Conservation (phyloP, 306 rosid genomes). For the Nissolia schottii region DNA sequence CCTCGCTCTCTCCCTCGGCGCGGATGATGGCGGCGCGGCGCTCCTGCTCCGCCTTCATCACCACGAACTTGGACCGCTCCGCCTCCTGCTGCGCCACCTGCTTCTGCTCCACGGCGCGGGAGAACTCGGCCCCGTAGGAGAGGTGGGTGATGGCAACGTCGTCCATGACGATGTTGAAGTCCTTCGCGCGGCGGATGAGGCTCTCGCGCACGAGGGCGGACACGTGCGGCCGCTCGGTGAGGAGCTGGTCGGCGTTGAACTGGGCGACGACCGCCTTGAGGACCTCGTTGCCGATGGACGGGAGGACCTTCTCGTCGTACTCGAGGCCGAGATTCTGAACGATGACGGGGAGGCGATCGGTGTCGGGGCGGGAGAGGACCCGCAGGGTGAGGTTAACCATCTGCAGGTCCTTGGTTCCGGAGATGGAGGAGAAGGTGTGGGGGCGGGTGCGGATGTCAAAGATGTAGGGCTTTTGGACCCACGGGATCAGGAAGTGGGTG, state of each 20-base stretch:
- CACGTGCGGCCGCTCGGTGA: conserved; percentile 80
- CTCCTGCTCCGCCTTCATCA: conserved; percentile 95
- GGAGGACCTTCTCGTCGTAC: conserved; percentile 94
- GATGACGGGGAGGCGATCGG: conserved; percentile 54
- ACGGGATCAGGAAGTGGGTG: conserved; percentile 83
- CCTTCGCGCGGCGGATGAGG: conserved; percentile 63
- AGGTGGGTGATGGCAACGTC: conserved; percentile 90
- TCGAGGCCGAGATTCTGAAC: conserved; percentile 87
- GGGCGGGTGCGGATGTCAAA: conserved; percentile 89
- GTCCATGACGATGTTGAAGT: conserved; percentile 77
- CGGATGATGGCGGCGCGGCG: conserved; percentile 82
- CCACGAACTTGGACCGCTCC: conserved; percentile 84
- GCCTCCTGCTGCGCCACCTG: conserved; percentile 99
- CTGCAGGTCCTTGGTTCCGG: conserved; percentile 92
- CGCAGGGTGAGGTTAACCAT: conserved; percentile 88
- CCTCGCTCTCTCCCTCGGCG: conserved; percentile 90
- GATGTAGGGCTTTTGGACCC: conserved; percentile 94
- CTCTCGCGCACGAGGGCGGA: conserved; percentile 86
- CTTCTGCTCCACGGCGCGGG: conserved; percentile 88
- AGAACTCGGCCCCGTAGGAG: conserved; percentile 70
- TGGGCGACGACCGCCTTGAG: conserved; percentile 87
- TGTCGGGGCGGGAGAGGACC: conserved; percentile 83
- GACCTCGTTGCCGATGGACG: conserved; percentile 87
- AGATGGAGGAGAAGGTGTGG: conserved; percentile 79
- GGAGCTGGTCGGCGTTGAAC: conserved; percentile 90